phyloP scores from a whole-genome alignment of 495 filamentous ascomycete genomes.

The Evernia prunastri region DNA sequence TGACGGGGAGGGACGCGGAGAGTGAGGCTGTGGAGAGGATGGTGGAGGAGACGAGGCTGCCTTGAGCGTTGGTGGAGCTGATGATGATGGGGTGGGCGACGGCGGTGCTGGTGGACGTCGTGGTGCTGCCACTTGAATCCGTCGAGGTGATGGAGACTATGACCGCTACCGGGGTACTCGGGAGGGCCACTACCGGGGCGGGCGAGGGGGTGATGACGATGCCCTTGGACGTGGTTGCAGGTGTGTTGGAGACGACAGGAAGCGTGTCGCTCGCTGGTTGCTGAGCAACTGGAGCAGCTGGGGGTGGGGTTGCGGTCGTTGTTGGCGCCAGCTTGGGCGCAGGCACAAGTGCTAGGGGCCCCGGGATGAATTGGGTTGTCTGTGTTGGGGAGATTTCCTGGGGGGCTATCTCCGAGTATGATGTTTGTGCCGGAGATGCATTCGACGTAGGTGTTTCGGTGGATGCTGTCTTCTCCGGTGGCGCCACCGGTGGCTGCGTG shows the following conservation, averaged over 20 bases:
- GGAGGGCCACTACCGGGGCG: neutral
- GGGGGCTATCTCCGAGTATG: too few species aligned
- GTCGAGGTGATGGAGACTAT: slow-evolving; percentile 7
- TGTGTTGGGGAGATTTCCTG: too few species aligned
- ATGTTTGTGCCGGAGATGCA: neutral
- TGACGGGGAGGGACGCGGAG: neutral
- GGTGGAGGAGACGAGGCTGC: neutral
- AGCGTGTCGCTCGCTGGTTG: neutral
- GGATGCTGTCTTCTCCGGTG: neutral
- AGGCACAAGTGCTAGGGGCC: neutral
- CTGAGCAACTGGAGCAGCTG: neutral
- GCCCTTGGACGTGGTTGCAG: neutral
- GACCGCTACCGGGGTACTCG: slow-evolving; percentile 1
- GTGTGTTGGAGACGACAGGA: neutral
- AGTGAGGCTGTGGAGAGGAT: slow-evolving; percentile 2
- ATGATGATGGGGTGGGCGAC: slow-evolving; percentile 3
- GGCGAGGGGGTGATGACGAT: neutral
- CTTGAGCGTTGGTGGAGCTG: slow-evolving; percentile 6
- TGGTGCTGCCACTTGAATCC: slow-evolving; percentile 7
- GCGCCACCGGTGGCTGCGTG: neutral
- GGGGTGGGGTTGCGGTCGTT: neutral
- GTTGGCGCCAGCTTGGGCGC: neutral
- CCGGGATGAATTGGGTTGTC: too few species aligned
- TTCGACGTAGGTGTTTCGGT: neutral
- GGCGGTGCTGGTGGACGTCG: slow-evolving; percentile 1